Conservation (phyloP, 2,329 filamentous ascomycete genomes). For the Trichoderma harzianum region DNA sequence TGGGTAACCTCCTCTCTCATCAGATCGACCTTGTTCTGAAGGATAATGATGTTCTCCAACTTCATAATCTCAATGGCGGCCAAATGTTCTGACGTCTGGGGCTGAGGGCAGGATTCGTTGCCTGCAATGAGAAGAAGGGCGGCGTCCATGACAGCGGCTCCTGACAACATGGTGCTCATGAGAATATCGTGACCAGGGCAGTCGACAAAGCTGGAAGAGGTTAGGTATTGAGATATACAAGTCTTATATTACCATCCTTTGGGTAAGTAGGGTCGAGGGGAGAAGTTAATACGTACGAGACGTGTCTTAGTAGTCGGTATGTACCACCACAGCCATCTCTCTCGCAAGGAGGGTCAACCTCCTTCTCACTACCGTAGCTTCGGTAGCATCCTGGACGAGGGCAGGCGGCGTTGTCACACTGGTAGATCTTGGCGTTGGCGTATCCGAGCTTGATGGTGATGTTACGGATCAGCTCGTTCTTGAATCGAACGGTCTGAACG, state of each 20-base stretch:
- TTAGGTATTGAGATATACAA: background rate
- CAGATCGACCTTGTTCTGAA: slow-evolving; percentile 99
- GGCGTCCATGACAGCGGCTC: slow-evolving; percentile 98
- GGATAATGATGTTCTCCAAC: slow-evolving; percentile 97
- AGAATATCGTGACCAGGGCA: slow-evolving; percentile 99
- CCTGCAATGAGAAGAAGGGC: slow-evolving; percentile 93
- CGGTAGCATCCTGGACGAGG: slow-evolving; percentile 92
- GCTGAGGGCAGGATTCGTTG: slow-evolving; percentile 97
- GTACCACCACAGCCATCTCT: slow-evolving; percentile 84
- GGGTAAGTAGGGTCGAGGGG: background rate
- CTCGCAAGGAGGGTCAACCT: slow-evolving; percentile 94
- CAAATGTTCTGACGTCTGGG: slow-evolving; percentile 97
- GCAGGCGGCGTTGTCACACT: slow-evolving; percentile 90
- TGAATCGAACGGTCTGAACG: slow-evolving; percentile 98
- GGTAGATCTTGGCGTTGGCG: slow-evolving; percentile 99
- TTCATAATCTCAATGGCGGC: slow-evolving; percentile 99
- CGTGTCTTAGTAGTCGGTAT: slow-evolving; percentile 85
- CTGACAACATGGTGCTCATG: slow-evolving; percentile 99
- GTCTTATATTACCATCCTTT: background rate
- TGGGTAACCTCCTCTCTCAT: slow-evolving; percentile 95
- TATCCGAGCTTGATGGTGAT: slow-evolving; percentile 99
- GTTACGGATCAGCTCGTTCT: slow-evolving; percentile 98
- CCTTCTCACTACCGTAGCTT: slow-evolving; percentile 98
- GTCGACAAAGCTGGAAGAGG: slow-evolving; percentile 74
- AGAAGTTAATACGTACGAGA: slow-evolving; percentile 64